phyloP scores from a whole-genome alignment of 345 rosid species.

The Syzygium aqueum region DNA sequence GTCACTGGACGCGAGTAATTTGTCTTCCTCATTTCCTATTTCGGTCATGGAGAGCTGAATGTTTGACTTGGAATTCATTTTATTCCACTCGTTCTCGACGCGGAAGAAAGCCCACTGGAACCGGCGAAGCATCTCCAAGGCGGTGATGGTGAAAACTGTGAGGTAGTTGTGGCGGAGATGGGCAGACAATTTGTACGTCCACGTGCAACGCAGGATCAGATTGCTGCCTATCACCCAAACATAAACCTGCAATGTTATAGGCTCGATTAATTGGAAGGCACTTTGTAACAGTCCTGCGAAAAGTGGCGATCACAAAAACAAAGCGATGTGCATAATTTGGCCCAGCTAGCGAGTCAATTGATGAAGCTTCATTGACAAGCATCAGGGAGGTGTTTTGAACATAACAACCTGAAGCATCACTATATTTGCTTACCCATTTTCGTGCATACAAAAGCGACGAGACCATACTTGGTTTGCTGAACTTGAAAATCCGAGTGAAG shows the following conservation, averaged over 20 bases:
- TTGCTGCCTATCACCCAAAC: constrained; percentile 92
- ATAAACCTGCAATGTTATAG: constrained; percentile 45
- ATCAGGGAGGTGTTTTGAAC: neutral
- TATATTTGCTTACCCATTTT: constrained; percentile 59
- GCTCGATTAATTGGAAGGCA: neutral
- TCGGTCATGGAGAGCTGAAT: constrained; percentile 35
- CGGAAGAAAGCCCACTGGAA: constrained; percentile 98
- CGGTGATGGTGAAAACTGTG: constrained; percentile 67
- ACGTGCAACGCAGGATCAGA: constrained; percentile 79
- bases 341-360: neutral
- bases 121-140: constrained; percentile 73
- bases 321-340: neutral
- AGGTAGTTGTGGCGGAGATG: constrained; percentile 91
- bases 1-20: constrained; percentile 35
- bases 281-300: neutral
- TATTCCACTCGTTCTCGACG: constrained; percentile 85
- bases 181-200: constrained; percentile 96
- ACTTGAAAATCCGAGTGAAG: constrained; percentile 86
- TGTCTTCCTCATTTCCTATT: constrained; percentile 38
- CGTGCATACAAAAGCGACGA: constrained; percentile 56
- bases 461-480: constrained; percentile 46
- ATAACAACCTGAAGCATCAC: neutral
- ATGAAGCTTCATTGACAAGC: neutral
- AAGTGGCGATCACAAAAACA: neutral
- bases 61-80: constrained; percentile 48